Evolutionary conservation across 768 basidiomycete species (phyloP), one percentile per base, ranked within the genome.

Genomic region (Boletus patriciae): DNA sequence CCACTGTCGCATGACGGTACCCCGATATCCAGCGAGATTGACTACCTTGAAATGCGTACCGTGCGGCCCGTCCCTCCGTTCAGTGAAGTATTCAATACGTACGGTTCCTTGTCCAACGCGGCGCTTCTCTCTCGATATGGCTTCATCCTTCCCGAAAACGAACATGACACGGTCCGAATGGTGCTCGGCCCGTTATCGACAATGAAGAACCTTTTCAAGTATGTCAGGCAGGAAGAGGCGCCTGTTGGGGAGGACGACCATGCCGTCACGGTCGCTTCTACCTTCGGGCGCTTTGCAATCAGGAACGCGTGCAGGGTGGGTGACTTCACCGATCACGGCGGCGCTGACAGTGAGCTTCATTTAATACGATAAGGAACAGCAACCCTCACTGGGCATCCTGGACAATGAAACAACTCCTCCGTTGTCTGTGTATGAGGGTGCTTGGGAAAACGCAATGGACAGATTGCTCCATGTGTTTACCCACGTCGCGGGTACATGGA

Each of bases 61-160:
- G 82, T 84, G 57, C 67, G 70, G 15, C 60, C 72, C n/a, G 77
- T 91, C 41, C 70, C 73, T 9, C 74, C 82, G 0, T 71, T 73
- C 40, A 73, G 75, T 11, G 84, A 92, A 55, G 75, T 90, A 21
- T 92, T 84, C 77, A 93, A 93, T 69, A 87, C 87, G 1, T 93
- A 92, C 65, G 85, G 86, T n/a, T 71, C 74, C 4, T 73, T 91
- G 37, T 74, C 76, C 18, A 92, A 91, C 65, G 82, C 88, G 2
- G 73, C 84, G 62, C 78, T 92, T 15, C 74, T 91, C 49, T 76
- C 74, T 16, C 83, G 80, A 59, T 92, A 92, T 68, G 90, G 90
- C 0, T 92, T 92, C 66, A 67, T 77, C 27, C 77, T 92, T n/a
- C 85, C 90, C 45, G 83, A 77, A 23, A 91, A 91, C 67, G 87